phyloP scores from a whole-genome alignment of 352 stramenopile genomes.

The Pythium graminicola region DNA sequence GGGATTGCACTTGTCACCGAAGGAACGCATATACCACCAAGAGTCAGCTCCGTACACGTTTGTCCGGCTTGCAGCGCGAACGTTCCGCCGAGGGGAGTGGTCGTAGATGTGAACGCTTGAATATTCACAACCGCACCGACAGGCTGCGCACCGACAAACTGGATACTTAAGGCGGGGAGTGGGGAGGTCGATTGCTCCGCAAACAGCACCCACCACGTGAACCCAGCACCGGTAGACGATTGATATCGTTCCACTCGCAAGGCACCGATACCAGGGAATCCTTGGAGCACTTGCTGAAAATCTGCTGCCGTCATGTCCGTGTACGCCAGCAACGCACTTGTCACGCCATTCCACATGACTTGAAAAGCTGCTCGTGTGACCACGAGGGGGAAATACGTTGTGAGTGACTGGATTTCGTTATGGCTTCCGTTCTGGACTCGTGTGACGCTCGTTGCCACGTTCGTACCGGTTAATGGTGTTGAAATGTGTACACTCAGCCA shows the following conservation, averaged over 20 bases:
- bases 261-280: constrained; percentile 28
- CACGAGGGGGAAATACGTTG: constrained; percentile 29
- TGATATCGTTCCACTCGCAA: constrained; percentile 32
- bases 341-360: constrained; percentile 34
- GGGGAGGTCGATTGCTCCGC: constrained; percentile 15
- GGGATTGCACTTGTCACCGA: constrained; percentile 35
- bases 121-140: constrained; percentile 28
- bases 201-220: constrained; percentile 36
- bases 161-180: constrained; percentile 22
- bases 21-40: constrained; percentile 39
- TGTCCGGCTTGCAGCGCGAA: constrained; percentile 58
- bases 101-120: constrained; percentile 19
- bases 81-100: constrained; percentile 29
- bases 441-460: constrained; percentile 14
- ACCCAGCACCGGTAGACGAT: constrained; percentile 33
- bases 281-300: constrained; percentile 25
- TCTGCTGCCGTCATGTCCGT: constrained; percentile 29
- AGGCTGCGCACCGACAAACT: constrained; percentile 22
- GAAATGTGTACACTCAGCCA: constrained; percentile 14
- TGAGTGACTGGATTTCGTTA: constrained; percentile 37
- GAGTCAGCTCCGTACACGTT: constrained; percentile 41
- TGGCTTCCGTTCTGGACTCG: constrained; percentile 13
- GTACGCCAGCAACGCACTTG: constrained; percentile 17
- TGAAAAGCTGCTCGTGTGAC: constrained; percentile 24
- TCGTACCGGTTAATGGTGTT: constrained; percentile 22